Evolutionary conservation across 2,329 filamentous ascomycete species (phyloP), one percentile per base, ranked within the genome.

Genomic region (Fusarium papillatum): DNA sequence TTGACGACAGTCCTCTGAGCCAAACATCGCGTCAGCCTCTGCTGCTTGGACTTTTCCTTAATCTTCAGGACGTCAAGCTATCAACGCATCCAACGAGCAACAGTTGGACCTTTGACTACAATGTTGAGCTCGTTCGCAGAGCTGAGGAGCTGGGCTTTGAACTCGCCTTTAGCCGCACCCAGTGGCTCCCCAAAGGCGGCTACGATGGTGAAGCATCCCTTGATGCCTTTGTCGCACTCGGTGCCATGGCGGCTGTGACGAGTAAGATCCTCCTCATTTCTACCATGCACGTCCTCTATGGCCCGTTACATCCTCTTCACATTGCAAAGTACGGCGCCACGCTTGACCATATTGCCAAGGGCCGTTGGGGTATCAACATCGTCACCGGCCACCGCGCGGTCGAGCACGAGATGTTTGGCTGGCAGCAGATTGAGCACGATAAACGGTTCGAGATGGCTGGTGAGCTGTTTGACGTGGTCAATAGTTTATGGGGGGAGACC

Each of bases 81-180:
- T 60, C 55, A 24, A 38, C 31, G 16, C 14, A 38, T 16, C 55
- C 55, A 1, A 60, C 55, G 26, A 60, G n/a, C 34, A 60, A 60
- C 34, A 60, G 55, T n/a, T 60, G 55, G 55, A 60, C 55, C n/a
- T 60, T 60, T 16, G 57, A 60, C 24, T 60, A 60, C 34, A 60
- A 60, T 14, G 31, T 60, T 10, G 22, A 10, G 11, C 31, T 60
- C 26, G 57, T 60, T 16, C 36, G 24, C 11, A 60, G 38, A n/a
- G 57, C 57, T 6, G 57, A 60, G 57, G 36, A 31, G 31, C 14
- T 60, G 34, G 57, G 57, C 3, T 60, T 60, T 17, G 57, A 60
- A 4, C 57, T 60, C 17, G 57, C 57, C 22, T 60, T 60, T 9
- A 60, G 57, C 10, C 34, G 57, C 14, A 39, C 57, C 1, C 57